Evolutionary conservation across 208 protist species (phyloP).

Genomic region (Wallacemonas sp.): DNA sequence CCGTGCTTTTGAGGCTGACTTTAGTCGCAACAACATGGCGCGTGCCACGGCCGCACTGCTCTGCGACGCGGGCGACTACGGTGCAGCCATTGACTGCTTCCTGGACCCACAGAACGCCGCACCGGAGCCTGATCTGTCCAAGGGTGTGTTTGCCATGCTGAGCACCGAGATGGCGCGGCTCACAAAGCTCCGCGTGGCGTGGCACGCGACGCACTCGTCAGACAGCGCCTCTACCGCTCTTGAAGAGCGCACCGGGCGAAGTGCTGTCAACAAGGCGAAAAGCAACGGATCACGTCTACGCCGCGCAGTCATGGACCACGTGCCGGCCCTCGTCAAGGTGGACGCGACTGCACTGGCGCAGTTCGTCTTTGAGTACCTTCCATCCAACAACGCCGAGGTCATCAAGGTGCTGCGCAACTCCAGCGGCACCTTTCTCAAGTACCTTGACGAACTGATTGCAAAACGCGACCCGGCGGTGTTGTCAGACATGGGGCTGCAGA

Average conservation of each 20-base stretch:
- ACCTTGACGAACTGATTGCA: slow-evolving; percentile 68
- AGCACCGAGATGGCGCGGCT: slow-evolving; percentile 43
- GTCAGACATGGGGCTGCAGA: slow-evolving; percentile 66
- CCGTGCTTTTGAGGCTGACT: slow-evolving; percentile 34
- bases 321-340: slow-evolving; percentile 47
- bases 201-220: slow-evolving; percentile 7
- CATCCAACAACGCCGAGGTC: slow-evolving; percentile 62
- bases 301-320: slow-evolving; percentile 51
- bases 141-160: slow-evolving; percentile 60
- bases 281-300: slow-evolving; percentile 16
- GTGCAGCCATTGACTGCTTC: slow-evolving; percentile 68
- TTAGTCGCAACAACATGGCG: slow-evolving; percentile 49
- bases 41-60: slow-evolving; percentile 54
- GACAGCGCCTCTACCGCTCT: too few species aligned
- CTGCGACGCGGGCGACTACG: slow-evolving; percentile 39
- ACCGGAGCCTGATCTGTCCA: slow-evolving; percentile 36
- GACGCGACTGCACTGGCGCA: slow-evolving; percentile 62
- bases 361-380: slow-evolving; percentile 73
- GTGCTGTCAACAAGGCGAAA: neutral
- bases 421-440: slow-evolving; percentile 60
- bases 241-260: neutral
- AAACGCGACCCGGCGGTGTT: slow-evolving; percentile 38
- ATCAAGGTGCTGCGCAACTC: slow-evolving; percentile 59
- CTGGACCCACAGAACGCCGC: slow-evolving; percentile 40
- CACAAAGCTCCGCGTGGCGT: neutral